Percentiles rank a stretch among this genome's conserved stretches.
phyloP scores from a whole-genome alignment of 2,329 filamentous ascomycete species.

The Penicillium carneum region DNA sequence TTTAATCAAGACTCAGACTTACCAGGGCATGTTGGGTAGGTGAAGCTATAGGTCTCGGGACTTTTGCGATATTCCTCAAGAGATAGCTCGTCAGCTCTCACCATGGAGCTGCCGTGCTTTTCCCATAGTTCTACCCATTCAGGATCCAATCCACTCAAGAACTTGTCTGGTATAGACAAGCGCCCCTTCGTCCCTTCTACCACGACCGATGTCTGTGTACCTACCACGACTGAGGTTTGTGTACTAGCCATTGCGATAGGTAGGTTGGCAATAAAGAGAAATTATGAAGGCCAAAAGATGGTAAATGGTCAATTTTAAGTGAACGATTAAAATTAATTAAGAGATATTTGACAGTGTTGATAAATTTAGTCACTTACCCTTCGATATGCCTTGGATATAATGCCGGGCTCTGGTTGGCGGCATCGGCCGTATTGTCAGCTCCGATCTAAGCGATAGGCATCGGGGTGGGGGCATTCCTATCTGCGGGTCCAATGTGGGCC shows the following conservation, averaged over 20 bases:
- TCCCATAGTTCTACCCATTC: constrained; percentile 43
- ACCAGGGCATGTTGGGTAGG: constrained; percentile 39
- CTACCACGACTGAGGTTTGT: background rate
- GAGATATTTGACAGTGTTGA: background rate
- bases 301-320: background rate
- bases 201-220: background rate
- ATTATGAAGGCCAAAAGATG: background rate
- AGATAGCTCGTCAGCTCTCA: constrained; percentile 39
- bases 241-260: constrained; percentile 3
- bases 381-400: constrained; percentile 11
- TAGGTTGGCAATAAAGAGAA: background rate
- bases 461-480: constrained; percentile 1
- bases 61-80: constrained; percentile 38
- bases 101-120: constrained; percentile 37
- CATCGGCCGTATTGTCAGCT: constrained; percentile 8
- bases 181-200: constrained; percentile 1
- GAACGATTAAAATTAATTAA: background rate
- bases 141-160: constrained; percentile 34
- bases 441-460: constrained; percentile 13
- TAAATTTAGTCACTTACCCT: background rate
- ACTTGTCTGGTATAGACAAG: constrained; percentile 26
- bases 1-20: background rate
- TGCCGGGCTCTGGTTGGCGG: constrained; percentile 23
- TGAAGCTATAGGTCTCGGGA: constrained; percentile 41
- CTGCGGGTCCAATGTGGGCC: constrained; percentile 8